Percentiles rank a stretch among this genome's conserved stretches.
Conservation (phyloP, 2,329 filamentous ascomycete species). For the Pezicula neosporulosa region DNA sequence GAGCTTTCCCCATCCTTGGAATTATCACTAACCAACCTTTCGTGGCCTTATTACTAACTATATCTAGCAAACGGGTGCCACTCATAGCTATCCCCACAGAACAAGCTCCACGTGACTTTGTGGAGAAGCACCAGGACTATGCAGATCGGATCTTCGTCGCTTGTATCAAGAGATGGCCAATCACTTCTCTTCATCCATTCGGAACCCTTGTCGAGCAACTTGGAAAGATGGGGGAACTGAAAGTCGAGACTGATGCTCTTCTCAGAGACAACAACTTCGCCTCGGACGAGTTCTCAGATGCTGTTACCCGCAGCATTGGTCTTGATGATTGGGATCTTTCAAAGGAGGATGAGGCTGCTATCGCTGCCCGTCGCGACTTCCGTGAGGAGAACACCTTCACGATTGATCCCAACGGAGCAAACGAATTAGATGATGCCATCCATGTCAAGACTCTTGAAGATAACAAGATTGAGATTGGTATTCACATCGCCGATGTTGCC, state of each 20-base stretch:
- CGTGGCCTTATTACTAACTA: conserved; percentile 1
- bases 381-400: conserved; percentile 86
- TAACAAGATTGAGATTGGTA: conserved; percentile 87
- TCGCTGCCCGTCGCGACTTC: conserved; percentile 83
- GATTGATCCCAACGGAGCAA: conserved; percentile 82
- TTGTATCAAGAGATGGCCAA: conserved; percentile 99
- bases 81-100: conserved; percentile 98
- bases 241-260: conserved; percentile 95
- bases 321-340: conserved; percentile 87
- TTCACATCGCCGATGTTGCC: conserved; percentile 91
- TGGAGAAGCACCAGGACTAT: conserved; percentile 97
- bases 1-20: conserved; percentile 1
- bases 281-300: conserved; percentile 95
- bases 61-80: conserved; percentile 75
- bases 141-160: conserved; percentile 97
- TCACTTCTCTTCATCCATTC: conserved; percentile 98
- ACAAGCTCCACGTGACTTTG: conserved; percentile 94
- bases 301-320: conserved; percentile 87
- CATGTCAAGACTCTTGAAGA: conserved; percentile 83
- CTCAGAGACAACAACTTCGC: conserved; percentile 98
- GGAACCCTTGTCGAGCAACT: conserved; percentile 96
- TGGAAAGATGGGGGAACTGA: conserved; percentile 94
- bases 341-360: conserved; percentile 72
- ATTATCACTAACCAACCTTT: background rate
- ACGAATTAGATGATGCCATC: conserved; percentile 87